Base-by-base conservation (phyloP, 768 basidiomycete species). In the Gymnopilus junonius region DNA sequence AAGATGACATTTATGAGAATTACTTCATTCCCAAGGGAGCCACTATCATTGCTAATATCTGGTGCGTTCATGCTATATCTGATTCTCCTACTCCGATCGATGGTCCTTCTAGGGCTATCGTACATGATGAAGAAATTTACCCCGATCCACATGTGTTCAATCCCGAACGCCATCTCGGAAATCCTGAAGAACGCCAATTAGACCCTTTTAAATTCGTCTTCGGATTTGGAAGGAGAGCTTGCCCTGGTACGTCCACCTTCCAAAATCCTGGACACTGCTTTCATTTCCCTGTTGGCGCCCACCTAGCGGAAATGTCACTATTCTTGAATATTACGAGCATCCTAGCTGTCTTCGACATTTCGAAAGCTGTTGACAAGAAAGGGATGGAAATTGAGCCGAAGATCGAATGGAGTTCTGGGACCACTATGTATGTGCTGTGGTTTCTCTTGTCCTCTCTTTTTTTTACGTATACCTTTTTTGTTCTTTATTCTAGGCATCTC, bases 361-460 rank as follows among this genome's bases (percentile, higher is more conserved):
- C 65, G 2, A 80, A 79, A 61, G 73, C 76, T 1, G 42, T 72
- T 4, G 77, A 78, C 43, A 64, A 58, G 21, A 63, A 72, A 54
- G 79, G 81, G 5, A 62, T 71, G 14, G 76, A 80, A 61, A 72
- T 80, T n/a, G 75, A 75, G 29, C 79, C 79, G 0, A 66, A 70
- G 12, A 67, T 76, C 8, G 67, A 73, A 0, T 80, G 76, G 70
- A 74, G 69, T 14, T 71, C 70, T 34, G 74, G 75, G 8, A 17
- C 66, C n/a, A 71, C 70, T 10, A 58, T 58, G 74, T 75, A 45
- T 32, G 74, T 55, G 12, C 65, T 23, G 31, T 8, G 25, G 7
- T 1, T 58, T 45, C 7, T 42, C 5, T 43, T 35, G 31, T 6
- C 35, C 15, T 27, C 7, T 21, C n/a, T 20, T 20, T 37, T 39